Evolutionary conservation across 2,329 filamentous ascomycete species (phyloP).

Genomic region (Trichoderma guizhouense): DNA sequence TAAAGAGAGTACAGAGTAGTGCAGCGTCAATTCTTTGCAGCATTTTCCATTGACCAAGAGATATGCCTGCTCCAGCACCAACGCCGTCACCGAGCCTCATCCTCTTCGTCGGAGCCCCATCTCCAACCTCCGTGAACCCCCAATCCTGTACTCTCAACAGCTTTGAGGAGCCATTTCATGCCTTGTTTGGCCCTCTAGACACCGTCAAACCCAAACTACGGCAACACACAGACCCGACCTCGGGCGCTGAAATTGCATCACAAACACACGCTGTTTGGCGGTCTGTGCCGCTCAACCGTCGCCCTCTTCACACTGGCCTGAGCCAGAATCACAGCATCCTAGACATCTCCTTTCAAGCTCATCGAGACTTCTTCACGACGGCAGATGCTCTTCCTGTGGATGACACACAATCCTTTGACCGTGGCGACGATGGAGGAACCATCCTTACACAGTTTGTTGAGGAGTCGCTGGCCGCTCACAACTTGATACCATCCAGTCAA

Average conservation of each 20-base stretch:
- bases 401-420: conserved; percentile 7
- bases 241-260: background rate
- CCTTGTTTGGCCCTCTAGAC: conserved; percentile 26
- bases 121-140: conserved; percentile 28
- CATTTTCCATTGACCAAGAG: background rate
- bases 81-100: conserved; percentile 31
- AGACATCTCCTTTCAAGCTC: conserved; percentile 28
- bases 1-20: background rate
- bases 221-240: background rate
- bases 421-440: conserved; percentile 34
- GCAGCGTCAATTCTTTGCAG: background rate
- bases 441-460: conserved; percentile 68
- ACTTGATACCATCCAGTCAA: conserved; percentile 62
- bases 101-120: conserved; percentile 36
- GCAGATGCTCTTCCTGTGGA: conserved; percentile 36
- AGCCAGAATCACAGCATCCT: conserved; percentile 46
- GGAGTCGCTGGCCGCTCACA: conserved; percentile 70
- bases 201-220: background rate
- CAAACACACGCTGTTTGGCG: conserved; percentile 49
- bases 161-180: conserved; percentile 27
- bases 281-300: conserved; percentile 46
- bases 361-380: conserved; percentile 48
- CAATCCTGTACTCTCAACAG: conserved; percentile 31
- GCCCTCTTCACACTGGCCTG: conserved; percentile 49
- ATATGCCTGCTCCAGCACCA: background rate